These are phyloP conservation scores for Citrus inodora DNA, from an alignment of 345 rosid genomes.

Conservation along the genomic window DNA sequence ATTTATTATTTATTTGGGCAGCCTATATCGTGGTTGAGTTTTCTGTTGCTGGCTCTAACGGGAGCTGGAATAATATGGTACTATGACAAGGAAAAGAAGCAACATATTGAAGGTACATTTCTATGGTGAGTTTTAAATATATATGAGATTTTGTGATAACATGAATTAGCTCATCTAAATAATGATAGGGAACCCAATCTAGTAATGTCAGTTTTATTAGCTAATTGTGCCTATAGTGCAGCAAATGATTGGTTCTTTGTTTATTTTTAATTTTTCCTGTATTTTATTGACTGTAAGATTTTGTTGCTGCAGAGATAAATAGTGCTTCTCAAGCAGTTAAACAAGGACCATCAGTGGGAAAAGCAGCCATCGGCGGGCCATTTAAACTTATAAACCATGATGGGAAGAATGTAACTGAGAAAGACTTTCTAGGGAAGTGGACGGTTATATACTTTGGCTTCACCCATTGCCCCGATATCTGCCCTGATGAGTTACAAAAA, in stretches of 20 bases:
- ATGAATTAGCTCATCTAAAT: background rate
- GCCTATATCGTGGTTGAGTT: slow-evolving; percentile 96
- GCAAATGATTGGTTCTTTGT: background rate
- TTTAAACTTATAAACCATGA: slow-evolving; percentile 82
- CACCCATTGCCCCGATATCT: slow-evolving; percentile 98
- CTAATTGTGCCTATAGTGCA: background rate
- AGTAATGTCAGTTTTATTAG: background rate
- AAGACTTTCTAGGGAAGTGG: slow-evolving; percentile 88
- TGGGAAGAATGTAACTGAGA: slow-evolving; percentile 75
- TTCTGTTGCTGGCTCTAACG: slow-evolving; percentile 66
- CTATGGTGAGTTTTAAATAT: slow-evolving; percentile 69
- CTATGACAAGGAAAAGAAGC: slow-evolving; percentile 76
- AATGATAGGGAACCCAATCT: background rate
- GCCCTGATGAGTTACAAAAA: slow-evolving; percentile 92
- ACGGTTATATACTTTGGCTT: slow-evolving; percentile 86
- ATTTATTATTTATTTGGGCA: slow-evolving; percentile 20
- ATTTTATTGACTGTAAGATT: background rate
- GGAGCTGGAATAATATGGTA: slow-evolving; percentile 76
- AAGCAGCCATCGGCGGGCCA: slow-evolving; percentile 95
- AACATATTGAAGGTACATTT: slow-evolving; percentile 90
- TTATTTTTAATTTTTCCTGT: background rate
- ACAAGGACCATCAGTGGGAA: slow-evolving; percentile 92
- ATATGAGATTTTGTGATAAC: background rate
- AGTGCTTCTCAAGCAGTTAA: slow-evolving; percentile 68
- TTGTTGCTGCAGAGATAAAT: slow-evolving; percentile 56